Percentiles rank a stretch among this genome's conserved stretches.
Conservation (phyloP, 2,329 filamentous ascomycete species). For the Hansfordia pulvinata region DNA sequence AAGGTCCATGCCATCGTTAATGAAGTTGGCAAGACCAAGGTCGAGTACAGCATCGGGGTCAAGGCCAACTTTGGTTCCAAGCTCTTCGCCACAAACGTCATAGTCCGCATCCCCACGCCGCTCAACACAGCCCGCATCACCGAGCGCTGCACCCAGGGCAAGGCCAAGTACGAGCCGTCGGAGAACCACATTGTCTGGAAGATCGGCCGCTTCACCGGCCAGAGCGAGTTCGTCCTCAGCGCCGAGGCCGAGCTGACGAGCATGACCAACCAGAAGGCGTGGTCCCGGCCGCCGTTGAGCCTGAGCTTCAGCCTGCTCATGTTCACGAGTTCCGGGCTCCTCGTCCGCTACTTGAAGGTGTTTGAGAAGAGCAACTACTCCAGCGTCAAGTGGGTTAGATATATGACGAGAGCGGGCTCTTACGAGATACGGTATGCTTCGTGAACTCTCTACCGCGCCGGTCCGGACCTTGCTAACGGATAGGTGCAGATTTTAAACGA, state of each 20-base stretch:
- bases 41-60: conserved; percentile 96
- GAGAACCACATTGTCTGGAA: conserved; percentile 99
- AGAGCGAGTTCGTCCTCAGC: conserved; percentile 88
- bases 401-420: conserved; percentile 95
- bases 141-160: conserved; percentile 86
- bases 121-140: conserved; percentile 92
- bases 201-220: conserved; percentile 95
- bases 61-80: conserved; percentile 95
- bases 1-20: conserved; percentile 98
- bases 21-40: conserved; percentile 90
- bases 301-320: conserved; percentile 89
- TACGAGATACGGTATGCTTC: conserved; percentile 78
- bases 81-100: conserved; percentile 91
- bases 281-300: conserved; percentile 85
- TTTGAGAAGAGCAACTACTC: conserved; percentile 99
- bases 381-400: conserved; percentile 97
- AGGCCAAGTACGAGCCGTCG: conserved; percentile 95
- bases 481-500: too few relatives aligned
- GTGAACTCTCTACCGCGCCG: conserved; percentile 1
- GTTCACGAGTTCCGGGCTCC: conserved; percentile 89
- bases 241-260: conserved; percentile 87
- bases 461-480: too few relatives aligned
- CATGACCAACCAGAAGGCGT: conserved; percentile 97
- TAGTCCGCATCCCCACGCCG: conserved; percentile 87
- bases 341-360: conserved; percentile 93